Percentiles rank a stretch among this genome's conserved stretches.
Conservation (phyloP, 495 filamentous ascomycete species). For the Aspergillus nanangensis region DNA sequence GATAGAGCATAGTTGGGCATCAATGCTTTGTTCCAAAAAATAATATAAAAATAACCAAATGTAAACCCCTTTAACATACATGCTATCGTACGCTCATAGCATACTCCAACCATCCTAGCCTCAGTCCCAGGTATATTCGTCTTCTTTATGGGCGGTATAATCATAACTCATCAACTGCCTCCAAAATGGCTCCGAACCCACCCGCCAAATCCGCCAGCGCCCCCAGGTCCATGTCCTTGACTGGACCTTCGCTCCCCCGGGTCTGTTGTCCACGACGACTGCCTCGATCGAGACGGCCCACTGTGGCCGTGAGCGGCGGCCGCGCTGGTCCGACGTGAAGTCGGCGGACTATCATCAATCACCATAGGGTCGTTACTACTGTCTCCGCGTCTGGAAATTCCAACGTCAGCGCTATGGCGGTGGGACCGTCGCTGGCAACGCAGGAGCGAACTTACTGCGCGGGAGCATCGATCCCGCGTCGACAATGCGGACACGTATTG, state of each 20-base stretch:
- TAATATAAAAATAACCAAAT: too few relatives aligned
- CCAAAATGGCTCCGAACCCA: conserved; percentile 38
- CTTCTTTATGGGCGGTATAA: too few relatives aligned
- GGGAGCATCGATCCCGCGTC: conserved; percentile 60
- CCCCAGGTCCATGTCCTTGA: conserved; percentile 22
- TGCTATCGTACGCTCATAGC: too few relatives aligned
- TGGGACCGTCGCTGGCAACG: neutral
- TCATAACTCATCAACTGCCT: too few relatives aligned
- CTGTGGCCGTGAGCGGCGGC: neutral
- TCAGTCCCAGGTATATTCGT: too few relatives aligned
- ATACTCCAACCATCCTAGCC: too few relatives aligned
- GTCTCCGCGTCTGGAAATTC: conserved; percentile 18
- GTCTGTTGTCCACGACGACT: conserved; percentile 9
- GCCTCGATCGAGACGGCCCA: neutral
- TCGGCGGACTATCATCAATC: conserved; percentile 22
- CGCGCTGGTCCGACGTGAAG: conserved; percentile 9
- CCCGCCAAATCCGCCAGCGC: conserved; percentile 23
- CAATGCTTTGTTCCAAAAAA: too few relatives aligned
- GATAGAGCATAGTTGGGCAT: too few relatives aligned
- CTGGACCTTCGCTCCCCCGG: conserved; percentile 11
- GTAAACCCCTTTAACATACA: too few relatives aligned
- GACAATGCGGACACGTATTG: conserved; percentile 87
- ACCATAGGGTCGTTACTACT: conserved; percentile 29
- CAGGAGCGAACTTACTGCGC: conserved; percentile 17
- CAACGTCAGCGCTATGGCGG: too few relatives aligned